These are phyloP conservation scores for Aspergillus brasiliensis DNA, from an alignment of 2,329 filamentous ascomycete species.

Conservation along the genomic window DNA sequence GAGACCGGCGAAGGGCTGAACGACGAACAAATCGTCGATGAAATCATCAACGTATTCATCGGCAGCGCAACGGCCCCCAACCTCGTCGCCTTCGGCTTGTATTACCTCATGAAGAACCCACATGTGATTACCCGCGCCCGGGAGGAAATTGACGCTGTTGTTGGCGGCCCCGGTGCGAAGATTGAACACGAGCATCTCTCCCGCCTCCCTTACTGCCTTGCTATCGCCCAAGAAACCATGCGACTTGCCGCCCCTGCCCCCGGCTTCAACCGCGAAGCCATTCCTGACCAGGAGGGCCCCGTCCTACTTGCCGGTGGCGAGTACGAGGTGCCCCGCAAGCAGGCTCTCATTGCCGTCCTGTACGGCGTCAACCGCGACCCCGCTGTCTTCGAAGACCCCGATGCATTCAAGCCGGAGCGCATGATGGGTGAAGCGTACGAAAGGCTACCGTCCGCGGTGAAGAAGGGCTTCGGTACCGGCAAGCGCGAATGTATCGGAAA, in stretches of 20 bases:
- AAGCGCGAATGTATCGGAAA: slow-evolving; percentile 70
- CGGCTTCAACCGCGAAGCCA: slow-evolving; percentile 57
- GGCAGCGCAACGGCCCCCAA: slow-evolving; percentile 73
- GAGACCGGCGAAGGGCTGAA: slow-evolving; percentile 61
- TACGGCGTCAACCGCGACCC: slow-evolving; percentile 65
- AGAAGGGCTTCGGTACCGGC: slow-evolving; percentile 75
- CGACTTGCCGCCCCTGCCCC: slow-evolving; percentile 64
- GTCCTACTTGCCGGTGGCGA: slow-evolving; percentile 61
- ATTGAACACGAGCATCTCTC: slow-evolving; percentile 57
- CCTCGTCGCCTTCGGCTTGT: slow-evolving; percentile 65
- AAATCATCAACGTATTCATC: slow-evolving; percentile 67
- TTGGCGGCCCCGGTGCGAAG: slow-evolving; percentile 22
- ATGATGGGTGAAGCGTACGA: slow-evolving; percentile 72
- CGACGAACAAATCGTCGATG: slow-evolving; percentile 65
- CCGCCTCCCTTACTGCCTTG: slow-evolving; percentile 67
- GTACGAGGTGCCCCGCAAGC: slow-evolving; percentile 59
- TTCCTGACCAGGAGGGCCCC: slow-evolving; percentile 43
- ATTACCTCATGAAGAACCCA: slow-evolving; percentile 66
- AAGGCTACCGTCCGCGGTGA: slow-evolving; percentile 62
- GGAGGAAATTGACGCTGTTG: slow-evolving; percentile 62
- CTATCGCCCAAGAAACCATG: slow-evolving; percentile 67
- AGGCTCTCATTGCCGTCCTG: slow-evolving; percentile 57
- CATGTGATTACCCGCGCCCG: slow-evolving; percentile 62
- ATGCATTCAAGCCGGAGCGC: slow-evolving; percentile 69
- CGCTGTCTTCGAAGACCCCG: slow-evolving; percentile 64